Evolutionary conservation across 257 asterid genomes (phyloP).

Genomic region (Lycium ferocissimum): DNA sequence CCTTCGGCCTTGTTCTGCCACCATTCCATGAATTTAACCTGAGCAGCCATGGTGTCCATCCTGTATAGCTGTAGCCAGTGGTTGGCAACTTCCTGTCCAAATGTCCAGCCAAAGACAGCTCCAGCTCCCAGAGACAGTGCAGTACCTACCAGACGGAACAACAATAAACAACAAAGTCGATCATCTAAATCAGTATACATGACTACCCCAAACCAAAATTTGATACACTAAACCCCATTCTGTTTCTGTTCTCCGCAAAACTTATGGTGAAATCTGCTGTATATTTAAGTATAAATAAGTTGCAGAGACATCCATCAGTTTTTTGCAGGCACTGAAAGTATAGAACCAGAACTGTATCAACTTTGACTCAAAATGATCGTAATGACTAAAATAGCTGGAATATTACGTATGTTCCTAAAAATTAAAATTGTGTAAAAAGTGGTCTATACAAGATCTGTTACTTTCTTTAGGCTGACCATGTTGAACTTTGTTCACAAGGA

Average conservation of each 20-base stretch:
- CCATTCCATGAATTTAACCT: conserved; percentile 91
- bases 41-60: conserved; percentile 76
- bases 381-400: neutral
- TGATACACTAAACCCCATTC: neutral
- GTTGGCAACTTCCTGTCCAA: conserved; percentile 81
- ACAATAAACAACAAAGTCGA: neutral
- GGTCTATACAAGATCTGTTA: neutral
- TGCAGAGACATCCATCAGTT: neutral
- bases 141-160: conserved; percentile 61
- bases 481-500: neutral
- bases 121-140: conserved; percentile 80
- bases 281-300: neutral
- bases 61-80: conserved; percentile 81
- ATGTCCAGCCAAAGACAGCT: conserved; percentile 73
- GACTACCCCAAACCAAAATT: neutral
- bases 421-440: neutral
- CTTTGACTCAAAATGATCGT: neutral
- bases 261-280: neutral
- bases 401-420: neutral
- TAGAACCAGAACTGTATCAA: conserved; percentile 12
- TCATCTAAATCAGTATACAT: conserved; percentile 11
- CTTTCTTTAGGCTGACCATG: neutral
- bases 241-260: neutral
- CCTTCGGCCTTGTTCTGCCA: conserved; percentile 75
- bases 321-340: neutral